Base-by-base conservation (phyloP, 495 filamentous ascomycete genomes). In the Podospora pseudopauciseta region DNA sequence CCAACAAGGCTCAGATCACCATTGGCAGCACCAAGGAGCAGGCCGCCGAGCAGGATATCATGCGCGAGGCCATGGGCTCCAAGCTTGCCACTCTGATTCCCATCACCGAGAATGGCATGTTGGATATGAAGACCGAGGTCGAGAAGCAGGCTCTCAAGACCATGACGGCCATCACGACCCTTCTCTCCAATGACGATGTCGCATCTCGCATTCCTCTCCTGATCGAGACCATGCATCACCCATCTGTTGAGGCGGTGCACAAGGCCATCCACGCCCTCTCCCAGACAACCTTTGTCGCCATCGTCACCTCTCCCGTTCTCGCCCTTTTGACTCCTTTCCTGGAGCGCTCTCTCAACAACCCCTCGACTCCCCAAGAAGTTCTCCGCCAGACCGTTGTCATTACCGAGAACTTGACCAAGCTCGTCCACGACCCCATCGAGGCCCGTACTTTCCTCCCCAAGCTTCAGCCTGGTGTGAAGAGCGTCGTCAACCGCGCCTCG, bases 351-450 rank as follows among this genome's bases (percentile, higher is more conserved):
- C 86, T 98, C 60, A 97, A 96, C 79, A 92, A 90, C 55, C 95
- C 94, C 5, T 84, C 86, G 15, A 99, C 95, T 9, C 86, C 91
- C 16, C 95, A 99, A 79, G 95, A 99, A 81, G 95, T 97, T 3
- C 83, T 98, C 39, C 90, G 95, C 44, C 96, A 97, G 77, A 96
- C 94, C 4, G 93, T 96, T 23, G 92, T 98, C 19, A 96, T 99
- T n/a, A 92, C 96, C 32, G 95, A 99, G 82, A 99, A 99, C 79
- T 80, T 99, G 81, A 99, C 95, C 60, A 99, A 97, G 83, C 86
- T 99, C 30, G 95, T 99, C 28, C 95, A 99, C 79, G 96, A 99
- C 76, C 95, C 95, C 5, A 87, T 97, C 39, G 95, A 99, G 81
- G 95, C 95, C 20, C 87, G 96, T 57, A 92, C 93, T 69, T 99